Evolutionary conservation across 139 green algal species (phyloP).

Genomic region (Pleodorina starrii): DNA sequence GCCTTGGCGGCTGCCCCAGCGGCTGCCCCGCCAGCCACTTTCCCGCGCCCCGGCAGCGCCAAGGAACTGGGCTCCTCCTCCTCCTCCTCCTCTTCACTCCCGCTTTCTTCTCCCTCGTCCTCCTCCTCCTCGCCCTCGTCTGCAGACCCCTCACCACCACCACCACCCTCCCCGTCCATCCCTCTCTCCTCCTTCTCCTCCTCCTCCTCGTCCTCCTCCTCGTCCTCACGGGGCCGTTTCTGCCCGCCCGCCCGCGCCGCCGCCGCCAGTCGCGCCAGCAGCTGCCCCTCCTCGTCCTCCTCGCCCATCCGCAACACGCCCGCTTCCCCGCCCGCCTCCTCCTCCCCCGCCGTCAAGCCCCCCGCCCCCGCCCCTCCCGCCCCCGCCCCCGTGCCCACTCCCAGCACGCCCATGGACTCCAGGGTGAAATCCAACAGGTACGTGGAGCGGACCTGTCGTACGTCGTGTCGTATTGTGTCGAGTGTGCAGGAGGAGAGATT

Average conservation of each 20-base stretch:
- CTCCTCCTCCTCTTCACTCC: conserved; percentile 1
- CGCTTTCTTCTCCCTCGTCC: not conserved
- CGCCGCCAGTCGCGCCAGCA: conserved; percentile 5
- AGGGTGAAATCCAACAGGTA: conserved; percentile 93
- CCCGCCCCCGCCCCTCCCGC: not conserved
- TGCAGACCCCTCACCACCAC: not conserved
- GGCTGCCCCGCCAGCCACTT: no score
- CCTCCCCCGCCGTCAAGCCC: not conserved
- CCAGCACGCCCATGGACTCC: conserved; percentile 78
- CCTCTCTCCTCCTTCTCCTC: not conserved
- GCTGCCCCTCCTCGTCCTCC: conserved; percentile 37
- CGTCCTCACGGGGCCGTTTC: not conserved
- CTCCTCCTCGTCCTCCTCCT: conserved; percentile 11
- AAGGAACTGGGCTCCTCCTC: not conserved
- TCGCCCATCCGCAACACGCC: not conserved
- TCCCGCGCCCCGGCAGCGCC: no score
- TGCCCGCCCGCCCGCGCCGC: not conserved
- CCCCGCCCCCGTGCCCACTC: not conserved
- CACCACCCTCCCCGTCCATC: not conserved
- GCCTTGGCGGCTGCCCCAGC: no score
- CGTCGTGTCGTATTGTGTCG: no score
- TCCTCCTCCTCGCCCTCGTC: not conserved
- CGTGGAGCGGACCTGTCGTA: conserved; percentile 66
- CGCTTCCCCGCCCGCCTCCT: conserved; percentile 14
- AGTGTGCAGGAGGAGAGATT: no score